Percentiles rank a stretch among this genome's conserved stretches.
These are phyloP conservation scores for Sporothrix phasma DNA, from an alignment of 2,329 filamentous ascomycete genomes.

Conservation along the genomic window DNA sequence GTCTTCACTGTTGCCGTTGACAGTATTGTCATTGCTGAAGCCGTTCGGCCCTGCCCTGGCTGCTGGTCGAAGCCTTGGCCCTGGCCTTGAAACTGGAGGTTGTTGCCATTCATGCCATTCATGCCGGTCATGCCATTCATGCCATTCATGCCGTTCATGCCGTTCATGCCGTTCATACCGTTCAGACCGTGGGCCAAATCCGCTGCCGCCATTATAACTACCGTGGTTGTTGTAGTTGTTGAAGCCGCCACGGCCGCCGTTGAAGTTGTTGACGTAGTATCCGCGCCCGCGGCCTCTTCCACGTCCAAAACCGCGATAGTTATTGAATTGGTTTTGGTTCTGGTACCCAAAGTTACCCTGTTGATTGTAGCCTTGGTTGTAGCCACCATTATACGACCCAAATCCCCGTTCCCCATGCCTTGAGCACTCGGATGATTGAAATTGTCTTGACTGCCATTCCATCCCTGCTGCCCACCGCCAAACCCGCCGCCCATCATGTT, in stretches of 20 bases:
- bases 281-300: slow-evolving; percentile 58
- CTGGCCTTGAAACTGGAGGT: slow-evolving; percentile 1
- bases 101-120: background rate
- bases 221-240: slow-evolving; percentile 30
- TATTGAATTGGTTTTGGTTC: slow-evolving; percentile 59
- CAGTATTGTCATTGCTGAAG: background rate
- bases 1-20: background rate
- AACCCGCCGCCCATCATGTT: slow-evolving; percentile 65
- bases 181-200: background rate
- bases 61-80: slow-evolving; percentile 5
- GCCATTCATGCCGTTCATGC: background rate
- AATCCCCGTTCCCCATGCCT: slow-evolving; percentile 72
- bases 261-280: slow-evolving; percentile 39
- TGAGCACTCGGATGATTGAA: slow-evolving; percentile 76
- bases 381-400: slow-evolving; percentile 69
- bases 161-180: background rate
- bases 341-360: slow-evolving; percentile 75
- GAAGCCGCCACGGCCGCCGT: slow-evolving; percentile 43
- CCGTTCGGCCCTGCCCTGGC: background rate
- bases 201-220: slow-evolving; percentile 18
- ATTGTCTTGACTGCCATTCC: slow-evolving; percentile 82
- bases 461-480: slow-evolving; percentile 68
- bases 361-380: slow-evolving; percentile 68
- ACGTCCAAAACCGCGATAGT: slow-evolving; percentile 60
- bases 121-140: background rate